Evolutionary conservation across 73 alveolate species (phyloP).

Genomic region (Blepharisma stoltei): DNA sequence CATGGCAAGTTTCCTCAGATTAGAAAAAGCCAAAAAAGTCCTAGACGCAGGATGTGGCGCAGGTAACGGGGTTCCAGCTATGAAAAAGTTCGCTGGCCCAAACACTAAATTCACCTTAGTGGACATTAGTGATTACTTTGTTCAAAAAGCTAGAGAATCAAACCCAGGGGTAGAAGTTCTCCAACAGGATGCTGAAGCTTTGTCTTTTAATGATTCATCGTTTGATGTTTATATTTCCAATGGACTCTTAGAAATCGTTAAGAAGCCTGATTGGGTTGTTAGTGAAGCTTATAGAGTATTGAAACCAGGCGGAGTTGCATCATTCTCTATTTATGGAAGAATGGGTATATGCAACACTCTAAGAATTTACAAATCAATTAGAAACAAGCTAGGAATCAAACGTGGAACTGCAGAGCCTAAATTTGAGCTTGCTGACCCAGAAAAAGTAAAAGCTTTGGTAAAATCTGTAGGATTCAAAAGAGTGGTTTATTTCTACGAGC

Average conservation of each 20-base stretch:
- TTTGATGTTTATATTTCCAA: slow-evolving; percentile 19
- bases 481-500: background rate
- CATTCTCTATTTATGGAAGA: slow-evolving; percentile 26
- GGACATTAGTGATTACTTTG: slow-evolving; percentile 17
- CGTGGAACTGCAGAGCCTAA: background rate
- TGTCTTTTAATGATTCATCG: background rate
- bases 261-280: slow-evolving; percentile 25
- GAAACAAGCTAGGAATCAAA: slow-evolving; percentile 3
- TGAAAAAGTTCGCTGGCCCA: background rate
- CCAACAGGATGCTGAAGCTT: slow-evolving; percentile 3
- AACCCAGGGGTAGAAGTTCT: background rate
- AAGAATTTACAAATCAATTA: background rate
- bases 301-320: slow-evolving; percentile 14
- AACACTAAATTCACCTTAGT: background rate
- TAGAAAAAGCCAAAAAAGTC: background rate
- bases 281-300: slow-evolving; percentile 14
- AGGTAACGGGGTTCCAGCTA: background rate
- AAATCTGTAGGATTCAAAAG: slow-evolving; percentile 5
- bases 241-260: background rate
- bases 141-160: background rate
- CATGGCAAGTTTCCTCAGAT: slow-evolving; percentile 11
- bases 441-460: slow-evolving; percentile 15
- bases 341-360: slow-evolving; percentile 20
- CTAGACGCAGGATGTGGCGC: slow-evolving; percentile 20
- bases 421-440: slow-evolving; percentile 15